phyloP scores from a whole-genome alignment of 2,329 filamentous ascomycete genomes.

The Cryphonectria japonica region DNA sequence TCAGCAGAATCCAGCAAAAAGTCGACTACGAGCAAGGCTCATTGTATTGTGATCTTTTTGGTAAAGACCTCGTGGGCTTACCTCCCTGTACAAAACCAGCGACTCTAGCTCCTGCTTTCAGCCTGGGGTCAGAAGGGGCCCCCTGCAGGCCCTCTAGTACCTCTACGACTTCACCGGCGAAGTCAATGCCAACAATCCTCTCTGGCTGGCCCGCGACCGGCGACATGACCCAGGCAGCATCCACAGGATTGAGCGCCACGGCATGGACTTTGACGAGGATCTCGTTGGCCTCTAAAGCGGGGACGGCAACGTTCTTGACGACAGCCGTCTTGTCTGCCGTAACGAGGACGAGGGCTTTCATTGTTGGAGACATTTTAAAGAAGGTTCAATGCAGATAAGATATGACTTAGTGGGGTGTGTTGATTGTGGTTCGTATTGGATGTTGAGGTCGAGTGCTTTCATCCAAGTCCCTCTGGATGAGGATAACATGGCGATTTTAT shows the following conservation, averaged over 20 bases:
- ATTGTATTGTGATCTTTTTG: neutral
- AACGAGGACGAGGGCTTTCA: constrained; percentile 9
- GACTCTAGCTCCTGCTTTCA: constrained; percentile 37
- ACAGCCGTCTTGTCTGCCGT: constrained; percentile 18
- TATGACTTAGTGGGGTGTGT: neutral
- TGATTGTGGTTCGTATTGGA: neutral
- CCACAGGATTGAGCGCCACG: constrained; percentile 16
- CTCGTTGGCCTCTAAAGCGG: constrained; percentile 29
- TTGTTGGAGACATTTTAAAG: neutral
- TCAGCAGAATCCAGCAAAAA: neutral
- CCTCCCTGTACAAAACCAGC: constrained; percentile 45
- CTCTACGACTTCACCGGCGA: constrained; percentile 41
- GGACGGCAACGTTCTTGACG: constrained; percentile 30
- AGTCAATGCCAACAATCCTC: constrained; percentile 45
- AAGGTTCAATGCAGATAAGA: neutral
- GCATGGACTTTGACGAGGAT: constrained; percentile 34
- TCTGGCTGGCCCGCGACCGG: constrained; percentile 32
- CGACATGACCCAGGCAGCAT: neutral
- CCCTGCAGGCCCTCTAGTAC: constrained; percentile 9
- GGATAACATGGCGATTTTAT: neutral
- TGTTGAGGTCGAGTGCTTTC: neutral
- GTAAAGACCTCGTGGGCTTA: no score
- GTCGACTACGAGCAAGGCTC: neutral
- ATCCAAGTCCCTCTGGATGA: neutral
- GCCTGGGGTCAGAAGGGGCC: neutral